Evolutionary conservation across 169 alveolate genomes (phyloP).

Genomic region (Eimeria tenella): DNA sequence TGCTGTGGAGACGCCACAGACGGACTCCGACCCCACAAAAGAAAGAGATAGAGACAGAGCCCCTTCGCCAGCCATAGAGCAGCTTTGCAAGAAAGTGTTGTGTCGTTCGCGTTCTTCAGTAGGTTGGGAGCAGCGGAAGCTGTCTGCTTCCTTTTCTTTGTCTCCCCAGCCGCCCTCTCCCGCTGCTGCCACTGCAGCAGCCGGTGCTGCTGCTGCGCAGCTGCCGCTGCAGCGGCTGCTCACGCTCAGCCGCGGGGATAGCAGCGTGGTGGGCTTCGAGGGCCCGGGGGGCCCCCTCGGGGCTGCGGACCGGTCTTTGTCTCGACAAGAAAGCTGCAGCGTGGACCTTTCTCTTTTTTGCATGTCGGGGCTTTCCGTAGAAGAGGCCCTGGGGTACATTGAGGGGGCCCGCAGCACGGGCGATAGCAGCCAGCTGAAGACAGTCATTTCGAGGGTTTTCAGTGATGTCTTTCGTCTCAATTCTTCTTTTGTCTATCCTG

Average conservation of each 20-base stretch:
- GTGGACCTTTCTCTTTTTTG: background rate
- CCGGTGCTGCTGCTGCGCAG: background rate
- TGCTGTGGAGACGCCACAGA: background rate
- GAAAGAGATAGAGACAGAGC: background rate
- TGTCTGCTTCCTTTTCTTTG: background rate
- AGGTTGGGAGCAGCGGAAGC: background rate
- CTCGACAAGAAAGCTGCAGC: background rate
- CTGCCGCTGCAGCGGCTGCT: conserved; percentile 36
- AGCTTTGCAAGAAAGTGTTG: conserved; percentile 22
- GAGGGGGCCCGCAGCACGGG: conserved; percentile 66
- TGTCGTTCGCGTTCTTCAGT: conserved; percentile 41
- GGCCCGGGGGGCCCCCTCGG: background rate
- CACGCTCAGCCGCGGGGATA: conserved; percentile 14
- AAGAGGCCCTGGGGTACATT: conserved; percentile 21
- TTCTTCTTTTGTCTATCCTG: conserved; percentile 40
- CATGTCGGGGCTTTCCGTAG: conserved; percentile 42
- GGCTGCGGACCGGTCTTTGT: background rate
- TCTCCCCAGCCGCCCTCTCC: background rate
- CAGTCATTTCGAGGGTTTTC: background rate
- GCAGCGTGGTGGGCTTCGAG: background rate
- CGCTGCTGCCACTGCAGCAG: background rate
- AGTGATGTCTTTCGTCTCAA: conserved; percentile 51
- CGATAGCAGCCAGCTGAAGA: background rate
- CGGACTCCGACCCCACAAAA: background rate
- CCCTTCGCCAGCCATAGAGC: background rate